Base-by-base conservation (phyloP, 495 filamentous ascomycete species). In the Penicillium bialowiezense region DNA sequence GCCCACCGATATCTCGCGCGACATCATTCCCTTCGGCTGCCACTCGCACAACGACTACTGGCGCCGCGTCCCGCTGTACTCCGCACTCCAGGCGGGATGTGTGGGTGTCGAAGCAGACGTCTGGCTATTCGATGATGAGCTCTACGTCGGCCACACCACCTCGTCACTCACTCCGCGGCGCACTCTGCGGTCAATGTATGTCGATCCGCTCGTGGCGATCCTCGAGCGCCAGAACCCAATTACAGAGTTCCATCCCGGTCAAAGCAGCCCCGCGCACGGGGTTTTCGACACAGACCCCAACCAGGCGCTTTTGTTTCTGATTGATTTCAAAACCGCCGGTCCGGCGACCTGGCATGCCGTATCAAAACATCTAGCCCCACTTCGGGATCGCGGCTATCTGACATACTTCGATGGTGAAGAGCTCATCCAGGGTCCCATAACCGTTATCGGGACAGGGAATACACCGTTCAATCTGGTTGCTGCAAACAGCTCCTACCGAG, bases 21-120 rank as follows among this genome's bases (percentile, higher is more conserved):
- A 86, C 52, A 80, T 92, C 32, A 47, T 73, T 0, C 88, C 89
- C 0, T 79, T 87, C 35, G 76, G 71, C 4, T 90, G 85, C 51
- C 63, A 73, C 64, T 92, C 88, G 0, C 91, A 96, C 66, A 96
- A 96, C 60, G 91, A 96, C 70, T 95, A 95, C 68, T 95, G 76
- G 76, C 85, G 90, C 5, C 77, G 74, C 9, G 78, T 89, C 3
- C 91, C 91, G 0, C 69, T 89, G 0, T 86, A 72, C 60, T 83
- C 80, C 3, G 84, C 85, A 3, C 64, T 90, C 7, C 73, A 84
- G 70, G 55, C 70, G 1, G 88, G 91, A 14, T 85, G 82, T 49
- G 75, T 81, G 15, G 70, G 81, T 12, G 80, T 91, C 26, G 91
- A 97, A 69, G 90, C 89, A 0, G 91, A 97, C 58, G 84, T 97